Percentiles rank a stretch among this genome's conserved stretches.
Conservation (phyloP, 495 filamentous ascomycete species). For the Annulohypoxylon moriforme region DNA sequence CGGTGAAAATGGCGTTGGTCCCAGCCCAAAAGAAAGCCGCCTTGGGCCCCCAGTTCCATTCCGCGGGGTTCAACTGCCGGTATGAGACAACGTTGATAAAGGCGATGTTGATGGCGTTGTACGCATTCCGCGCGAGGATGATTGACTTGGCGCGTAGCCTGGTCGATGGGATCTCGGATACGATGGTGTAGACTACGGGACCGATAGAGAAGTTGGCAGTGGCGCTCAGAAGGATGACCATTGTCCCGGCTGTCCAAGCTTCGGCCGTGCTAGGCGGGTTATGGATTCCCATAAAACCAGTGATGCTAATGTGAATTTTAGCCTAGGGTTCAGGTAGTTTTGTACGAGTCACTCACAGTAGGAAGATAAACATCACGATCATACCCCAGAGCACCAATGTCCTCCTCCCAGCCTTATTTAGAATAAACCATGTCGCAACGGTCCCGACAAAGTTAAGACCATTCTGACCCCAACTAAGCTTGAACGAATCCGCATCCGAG, state of each 20-base stretch:
- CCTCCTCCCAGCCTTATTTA: conserved; percentile 61
- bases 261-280: conserved; percentile 38
- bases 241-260: conserved; percentile 61
- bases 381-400: conserved; percentile 65
- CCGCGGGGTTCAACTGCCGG: conserved; percentile 60
- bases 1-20: conserved; percentile 57
- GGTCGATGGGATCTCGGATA: conserved; percentile 67
- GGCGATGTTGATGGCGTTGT: conserved; percentile 60
- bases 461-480: conserved; percentile 51
- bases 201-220: conserved; percentile 65
- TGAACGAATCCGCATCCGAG: conserved; percentile 63
- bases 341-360: conserved; percentile 48
- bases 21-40: conserved; percentile 69
- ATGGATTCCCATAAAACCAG: conserved; percentile 53
- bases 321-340: not conserved
- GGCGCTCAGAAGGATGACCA: conserved; percentile 58
- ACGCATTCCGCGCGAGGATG: conserved; percentile 66
- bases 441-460: conserved; percentile 65
- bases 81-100: conserved; percentile 58
- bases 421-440: conserved; percentile 63
- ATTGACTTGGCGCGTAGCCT: conserved; percentile 66
- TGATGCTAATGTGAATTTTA: conserved; percentile 43
- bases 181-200: conserved; percentile 69
- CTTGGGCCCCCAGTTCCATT: conserved; percentile 66
- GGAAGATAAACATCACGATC: conserved; percentile 53